phyloP scores from a whole-genome alignment of 176 grass and related monocot genomes.

The Cenchrus purpureus region DNA sequence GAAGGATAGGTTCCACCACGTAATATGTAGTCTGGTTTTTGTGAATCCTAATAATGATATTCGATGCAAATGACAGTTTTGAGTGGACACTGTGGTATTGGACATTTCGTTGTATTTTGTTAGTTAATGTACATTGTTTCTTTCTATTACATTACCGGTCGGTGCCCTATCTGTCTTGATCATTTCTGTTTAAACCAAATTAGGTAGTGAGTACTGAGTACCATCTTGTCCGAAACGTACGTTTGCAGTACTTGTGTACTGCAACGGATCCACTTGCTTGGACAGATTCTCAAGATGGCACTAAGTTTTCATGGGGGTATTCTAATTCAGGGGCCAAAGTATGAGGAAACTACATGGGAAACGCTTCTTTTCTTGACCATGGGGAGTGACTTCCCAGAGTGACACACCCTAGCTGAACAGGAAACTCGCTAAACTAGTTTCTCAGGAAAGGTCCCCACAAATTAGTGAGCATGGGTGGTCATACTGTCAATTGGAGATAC shows the following conservation, averaged over 20 bases:
- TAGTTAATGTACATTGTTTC: background rate
- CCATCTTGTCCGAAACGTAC: background rate
- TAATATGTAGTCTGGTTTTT: background rate
- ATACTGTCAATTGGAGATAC: background rate
- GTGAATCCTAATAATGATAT: background rate
- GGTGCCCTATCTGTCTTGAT: background rate
- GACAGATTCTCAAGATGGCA: background rate
- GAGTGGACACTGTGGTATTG: background rate
- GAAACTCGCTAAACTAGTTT: background rate
- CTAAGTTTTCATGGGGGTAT: background rate
- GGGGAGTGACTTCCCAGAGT: background rate
- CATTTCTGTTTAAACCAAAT: constrained; percentile 6
- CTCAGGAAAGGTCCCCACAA: background rate
- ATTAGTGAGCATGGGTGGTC: background rate
- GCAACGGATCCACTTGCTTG: background rate
- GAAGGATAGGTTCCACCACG: background rate
- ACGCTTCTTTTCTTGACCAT: background rate
- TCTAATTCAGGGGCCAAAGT: background rate
- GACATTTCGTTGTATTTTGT: background rate
- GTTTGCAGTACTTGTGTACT: background rate
- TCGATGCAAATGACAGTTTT: background rate
- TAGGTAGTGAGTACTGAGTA: background rate
- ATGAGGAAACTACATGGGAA: background rate
- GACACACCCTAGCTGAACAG: background rate
- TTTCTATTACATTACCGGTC: background rate